Base-by-base conservation (phyloP, 192 early-diverging fungal genomes). In the Coemansia furcata region DNA sequence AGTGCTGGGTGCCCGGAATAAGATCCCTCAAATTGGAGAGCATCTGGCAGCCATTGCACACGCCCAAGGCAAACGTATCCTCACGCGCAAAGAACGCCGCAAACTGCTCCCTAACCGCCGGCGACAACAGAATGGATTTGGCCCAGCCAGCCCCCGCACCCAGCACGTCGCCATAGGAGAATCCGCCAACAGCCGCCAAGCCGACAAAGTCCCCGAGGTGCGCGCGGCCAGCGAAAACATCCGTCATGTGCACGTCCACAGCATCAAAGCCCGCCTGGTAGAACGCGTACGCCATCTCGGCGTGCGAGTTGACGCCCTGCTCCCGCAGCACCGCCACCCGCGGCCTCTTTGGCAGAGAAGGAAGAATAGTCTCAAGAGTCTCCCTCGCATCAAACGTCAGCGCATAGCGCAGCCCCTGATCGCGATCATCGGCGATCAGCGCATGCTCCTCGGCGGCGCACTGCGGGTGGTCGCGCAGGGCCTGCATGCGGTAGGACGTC, bases 31-130 rank as follows among this genome's bases (percentile, higher is more conserved):
- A 86, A 55, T 92, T 90, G 11, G 91, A 87, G 47, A 99, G 73
- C 91, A 98, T 96, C 78, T 99, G 97, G 78, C 97, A 99, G 54
- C 98, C 98, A 76, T 98, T 99, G 86, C 98, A 99, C 49, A 98
- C 92, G 50, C 97, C 98, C 50, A 99, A 75, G 7, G 92, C 87
- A 83, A 99, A 99, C 11, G 98, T 99, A 69, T 98, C 90, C 19
- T 84, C 46, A 19, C 97, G 89, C 26, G 73, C 66, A 74, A 99
- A 97, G 81, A 97, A 99, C 19, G 64, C 77, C 2, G 73, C 64
- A 59, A 99, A 92, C 84, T 95, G 90, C 23, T 73, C 49, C 36
- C 93, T 86, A 6, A 90, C 90, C 43, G 59, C 70, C 9, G 84
- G 47, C 68, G 96, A 88, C 49, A 95, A 80, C 46, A 98, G 76